Base-by-base conservation (phyloP, 2,329 filamentous ascomycete genomes). In the Xylaria sp. region DNA sequence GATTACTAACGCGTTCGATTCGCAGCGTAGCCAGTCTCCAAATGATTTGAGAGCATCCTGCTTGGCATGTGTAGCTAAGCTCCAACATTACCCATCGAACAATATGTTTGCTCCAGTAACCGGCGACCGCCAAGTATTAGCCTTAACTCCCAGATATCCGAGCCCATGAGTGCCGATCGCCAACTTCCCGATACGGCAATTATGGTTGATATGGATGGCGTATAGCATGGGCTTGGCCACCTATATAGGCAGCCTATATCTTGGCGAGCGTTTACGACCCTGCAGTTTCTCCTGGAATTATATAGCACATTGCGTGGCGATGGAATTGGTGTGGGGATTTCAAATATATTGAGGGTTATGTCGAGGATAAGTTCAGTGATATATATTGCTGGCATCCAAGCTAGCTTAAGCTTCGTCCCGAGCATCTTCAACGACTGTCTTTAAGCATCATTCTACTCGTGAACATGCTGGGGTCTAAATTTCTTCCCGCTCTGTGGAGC, bases 401-500 rank as follows among this genome's bases (percentile, higher is more conserved):
- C 58, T 13, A 28, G n/a, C 48, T n/a, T 15, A 8, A 10, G n/a
- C 36, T 41, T 15, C 3, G 9, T 18, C 12, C 15, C 13, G 9
- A 5, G 23, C 3, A 20, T 20, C 28, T 54, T 20, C n/a, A 23
- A 8, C 28, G 4, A 39, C 39, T 28, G 3, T 28, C 28, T 36
- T 58, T 7, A 15, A 55, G 2, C 20, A 31, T 12, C 13, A 62
- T 49, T 36, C 25, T 54, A 58, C 60, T 46, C 18, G 20, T 25
- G 46, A 71, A 69, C n/a, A 77, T 77, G 75, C 48, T 73, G 28
- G 68, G 63, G 9, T 63, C 60, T 48, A 68, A 62, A 8, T 66
- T 72, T 25, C 36, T 76, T 36, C 60, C 74, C 55, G 73, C 68
- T 64, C 71, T 76, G 49, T 74, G 68, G 71, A 71, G 73, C 63